Conservation (phyloP, 495 filamentous ascomycete species). For the Opeltia flavorubescens region DNA sequence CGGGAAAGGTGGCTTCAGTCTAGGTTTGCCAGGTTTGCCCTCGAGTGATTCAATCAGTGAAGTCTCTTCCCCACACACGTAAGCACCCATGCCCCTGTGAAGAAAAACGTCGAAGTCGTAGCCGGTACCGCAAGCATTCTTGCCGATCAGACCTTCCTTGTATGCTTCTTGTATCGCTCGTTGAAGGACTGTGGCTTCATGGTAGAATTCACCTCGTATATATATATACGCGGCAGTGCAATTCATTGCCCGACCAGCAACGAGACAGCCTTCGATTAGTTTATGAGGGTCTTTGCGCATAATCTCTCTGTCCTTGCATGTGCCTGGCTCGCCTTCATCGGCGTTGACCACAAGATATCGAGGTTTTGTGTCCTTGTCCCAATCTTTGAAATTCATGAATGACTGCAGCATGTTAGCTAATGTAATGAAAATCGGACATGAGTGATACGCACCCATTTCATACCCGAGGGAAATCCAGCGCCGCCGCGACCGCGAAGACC, state of each 20-base stretch:
- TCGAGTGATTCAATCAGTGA: constrained; percentile 95
- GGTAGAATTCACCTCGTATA: constrained; percentile 97
- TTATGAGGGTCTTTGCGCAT: constrained; percentile 99
- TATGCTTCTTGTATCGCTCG: constrained; percentile 96
- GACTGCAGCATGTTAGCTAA: constrained; percentile 43
- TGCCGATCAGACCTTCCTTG: constrained; percentile 80
- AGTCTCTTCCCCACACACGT: constrained; percentile 96
- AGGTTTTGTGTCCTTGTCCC: constrained; percentile 95
- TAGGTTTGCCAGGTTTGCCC: constrained; percentile 95
- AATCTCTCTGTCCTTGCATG: constrained; percentile 98
- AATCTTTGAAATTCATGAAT: constrained; percentile 99
- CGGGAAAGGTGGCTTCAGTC: constrained; percentile 96
- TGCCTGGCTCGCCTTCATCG: constrained; percentile 96
- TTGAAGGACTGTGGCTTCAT: constrained; percentile 89
- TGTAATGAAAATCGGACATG: neutral
- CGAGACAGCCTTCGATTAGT: constrained; percentile 90
- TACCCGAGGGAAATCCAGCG: constrained; percentile 90
- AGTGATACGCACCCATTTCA: constrained; percentile 75
- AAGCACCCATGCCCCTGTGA: constrained; percentile 93
- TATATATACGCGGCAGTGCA: constrained; percentile 98
- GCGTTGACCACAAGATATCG: constrained; percentile 96
- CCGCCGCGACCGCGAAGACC: constrained; percentile 91
- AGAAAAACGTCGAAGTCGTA: constrained; percentile 97
- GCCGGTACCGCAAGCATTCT: constrained; percentile 91
- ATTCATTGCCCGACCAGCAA: constrained; percentile 95